phyloP scores from a whole-genome alignment of 257 asterid genomes.

The Solanum pimpinellifolium region DNA sequence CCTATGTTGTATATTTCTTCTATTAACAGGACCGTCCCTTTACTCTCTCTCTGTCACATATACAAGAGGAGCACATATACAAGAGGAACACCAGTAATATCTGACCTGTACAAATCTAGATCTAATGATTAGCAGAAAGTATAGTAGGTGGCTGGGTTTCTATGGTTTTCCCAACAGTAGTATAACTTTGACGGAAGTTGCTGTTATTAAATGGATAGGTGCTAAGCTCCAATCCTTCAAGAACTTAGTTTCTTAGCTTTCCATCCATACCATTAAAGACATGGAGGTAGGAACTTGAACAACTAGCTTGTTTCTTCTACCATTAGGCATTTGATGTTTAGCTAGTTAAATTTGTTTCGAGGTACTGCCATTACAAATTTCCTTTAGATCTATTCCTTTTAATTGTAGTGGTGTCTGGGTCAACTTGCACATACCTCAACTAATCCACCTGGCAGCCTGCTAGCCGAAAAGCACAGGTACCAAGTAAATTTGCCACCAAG shows the following conservation, averaged over 20 bases:
- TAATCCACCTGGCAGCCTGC: background rate
- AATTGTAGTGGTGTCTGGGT: background rate
- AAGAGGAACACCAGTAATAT: background rate
- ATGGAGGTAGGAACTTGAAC: background rate
- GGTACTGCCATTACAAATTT: background rate
- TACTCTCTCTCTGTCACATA: background rate
- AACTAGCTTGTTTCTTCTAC: background rate
- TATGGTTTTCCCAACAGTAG: background rate
- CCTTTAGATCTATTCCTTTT: background rate
- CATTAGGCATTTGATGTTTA: background rate
- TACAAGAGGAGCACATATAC: background rate
- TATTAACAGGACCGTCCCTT: background rate
- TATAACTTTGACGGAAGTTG: background rate
- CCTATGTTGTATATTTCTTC: background rate
- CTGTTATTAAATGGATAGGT: background rate
- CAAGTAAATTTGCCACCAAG: background rate
- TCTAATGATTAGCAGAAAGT: background rate
- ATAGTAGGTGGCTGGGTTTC: background rate
- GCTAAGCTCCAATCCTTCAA: background rate
- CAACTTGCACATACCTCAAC: background rate
- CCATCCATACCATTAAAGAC: background rate
- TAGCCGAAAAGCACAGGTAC: background rate
- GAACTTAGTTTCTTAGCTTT: background rate
- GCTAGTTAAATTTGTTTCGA: background rate
- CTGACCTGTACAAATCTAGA: background rate